Evolutionary conservation across 2,329 filamentous ascomycete genomes (phyloP), one percentile per base, ranked within the genome.

Genomic region (Cercospora beticola): DNA sequence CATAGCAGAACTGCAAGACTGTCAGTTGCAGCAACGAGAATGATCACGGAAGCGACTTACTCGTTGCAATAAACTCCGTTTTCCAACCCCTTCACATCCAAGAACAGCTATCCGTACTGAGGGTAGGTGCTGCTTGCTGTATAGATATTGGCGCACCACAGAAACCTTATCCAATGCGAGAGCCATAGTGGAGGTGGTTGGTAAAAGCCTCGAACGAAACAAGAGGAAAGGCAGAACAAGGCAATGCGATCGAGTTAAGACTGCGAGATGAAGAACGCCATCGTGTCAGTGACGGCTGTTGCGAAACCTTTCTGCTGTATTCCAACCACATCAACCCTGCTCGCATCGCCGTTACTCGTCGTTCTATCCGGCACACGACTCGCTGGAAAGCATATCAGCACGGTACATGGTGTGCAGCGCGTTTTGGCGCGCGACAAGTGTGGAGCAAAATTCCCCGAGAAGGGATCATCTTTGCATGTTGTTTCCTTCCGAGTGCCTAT

Each of bases 81-180:
- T 68, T 7, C 66, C 66, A 12, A 68, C 66, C n/a, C 58, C 46
- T 14, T 59, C 62, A 18, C 62, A 65, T 2, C 66, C 66, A 23
- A 68, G 58, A 9, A 68, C 66, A 9, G 62, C 66, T 23, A 68
- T 68, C 21, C 43, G 52, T n/a, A 68, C 66, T 7, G 66, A 57
- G 18, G 66, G 62, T n/a, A 68, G 40, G 21, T 65, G 52, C 23
- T 62, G 62, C 46, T 68, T 61, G 31, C 57, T 65, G 56, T 60
- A 68, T 43, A 68, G 31, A 26, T 68, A 68, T 30, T 62, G 58
- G 30, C 67, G 62, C 36, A 68, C 63, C 26, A 56, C 52, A 6
- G 62, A 64, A 10, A 63, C 46, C 52, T 65, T 56, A 52, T 68
- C 67, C 28, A 49, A 43, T 21, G 62, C 33, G 58, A 65, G 59